Evolutionary conservation across 2,329 filamentous ascomycete genomes (phyloP).

Genomic region (Venturia oleaginea): DNA sequence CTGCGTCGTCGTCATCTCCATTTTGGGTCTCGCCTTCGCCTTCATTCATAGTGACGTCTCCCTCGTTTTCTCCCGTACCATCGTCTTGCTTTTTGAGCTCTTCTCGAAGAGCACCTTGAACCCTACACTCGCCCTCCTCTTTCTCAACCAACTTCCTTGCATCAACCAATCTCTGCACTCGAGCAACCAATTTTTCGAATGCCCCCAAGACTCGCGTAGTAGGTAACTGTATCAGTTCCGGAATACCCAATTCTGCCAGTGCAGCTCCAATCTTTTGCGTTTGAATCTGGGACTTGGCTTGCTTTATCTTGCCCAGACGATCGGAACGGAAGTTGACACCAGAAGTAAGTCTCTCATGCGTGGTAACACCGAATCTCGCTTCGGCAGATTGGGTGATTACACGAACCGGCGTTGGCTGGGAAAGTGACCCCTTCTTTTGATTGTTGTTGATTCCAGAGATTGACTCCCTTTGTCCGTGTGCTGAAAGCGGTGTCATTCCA

Average conservation of each 20-base stretch:
- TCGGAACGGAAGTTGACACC: slow-evolving; percentile 88
- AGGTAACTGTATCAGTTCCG: slow-evolving; percentile 61
- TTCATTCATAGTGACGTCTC: slow-evolving; percentile 17
- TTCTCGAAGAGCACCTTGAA: slow-evolving; percentile 23
- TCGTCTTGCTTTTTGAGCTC: slow-evolving; percentile 17
- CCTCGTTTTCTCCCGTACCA: slow-evolving; percentile 18
- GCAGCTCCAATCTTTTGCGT: slow-evolving; percentile 66
- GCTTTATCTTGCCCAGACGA: slow-evolving; percentile 67
- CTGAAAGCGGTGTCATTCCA: slow-evolving; percentile 22
- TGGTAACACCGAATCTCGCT: slow-evolving; percentile 70
- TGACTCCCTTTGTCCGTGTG: slow-evolving; percentile 35
- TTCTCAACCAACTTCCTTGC: slow-evolving; percentile 67
- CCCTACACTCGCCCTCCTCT: slow-evolving; percentile 60
- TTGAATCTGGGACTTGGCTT: slow-evolving; percentile 67
- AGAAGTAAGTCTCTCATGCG: slow-evolving; percentile 74
- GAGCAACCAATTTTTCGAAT: slow-evolving; percentile 62
- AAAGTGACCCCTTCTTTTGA: slow-evolving; percentile 33
- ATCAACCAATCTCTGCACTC: slow-evolving; percentile 61
- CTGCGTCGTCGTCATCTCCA: slow-evolving; percentile 18
- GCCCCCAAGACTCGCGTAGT: slow-evolving; percentile 61
- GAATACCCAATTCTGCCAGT: slow-evolving; percentile 62
- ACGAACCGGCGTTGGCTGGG: slow-evolving; percentile 38
- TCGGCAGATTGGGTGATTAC: slow-evolving; percentile 69
- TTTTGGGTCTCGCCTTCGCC: slow-evolving; percentile 19
- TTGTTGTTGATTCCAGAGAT: slow-evolving; percentile 22